Conservation (phyloP, 305 asterid species). For the Fraxinus dipetala region DNA sequence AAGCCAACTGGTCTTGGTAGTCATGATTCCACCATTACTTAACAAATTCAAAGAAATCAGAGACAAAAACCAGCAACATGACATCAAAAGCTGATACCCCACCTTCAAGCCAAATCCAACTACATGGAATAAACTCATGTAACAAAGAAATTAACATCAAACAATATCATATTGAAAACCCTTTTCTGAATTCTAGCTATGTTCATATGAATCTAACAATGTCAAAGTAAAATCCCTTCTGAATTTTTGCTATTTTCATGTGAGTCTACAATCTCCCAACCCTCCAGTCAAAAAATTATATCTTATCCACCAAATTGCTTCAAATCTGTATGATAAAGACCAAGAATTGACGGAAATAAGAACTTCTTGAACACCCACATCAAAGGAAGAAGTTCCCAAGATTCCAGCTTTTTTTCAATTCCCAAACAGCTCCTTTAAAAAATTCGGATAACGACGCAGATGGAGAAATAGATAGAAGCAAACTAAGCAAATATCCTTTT, state of each 20-base stretch:
- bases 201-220: conserved; percentile 18
- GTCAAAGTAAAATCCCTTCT: background rate
- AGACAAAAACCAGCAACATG: conserved; percentile 72
- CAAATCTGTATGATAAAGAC: conserved; percentile 31
- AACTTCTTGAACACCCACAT: conserved; percentile 35
- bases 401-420: conserved; percentile 45
- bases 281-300: background rate
- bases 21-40: conserved; percentile 64
- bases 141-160: conserved; percentile 34
- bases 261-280: background rate
- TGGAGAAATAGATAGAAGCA: conserved; percentile 41
- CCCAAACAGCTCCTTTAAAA: conserved; percentile 34
- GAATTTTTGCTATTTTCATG: conserved; percentile 7
- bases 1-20: conserved; percentile 48
- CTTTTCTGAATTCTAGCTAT: conserved; percentile 8
- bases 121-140: conserved; percentile 77
- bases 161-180: conserved; percentile 33
- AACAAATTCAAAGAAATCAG: conserved; percentile 69
- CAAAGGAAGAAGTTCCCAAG: conserved; percentile 49
- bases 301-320: conserved; percentile 38
- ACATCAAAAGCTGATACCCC: conserved; percentile 64
- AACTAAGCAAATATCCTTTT: conserved; percentile 43
- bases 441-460: conserved; percentile 44
- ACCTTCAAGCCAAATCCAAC: conserved; percentile 83
- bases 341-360: conserved; percentile 44